A percentile compares a stretch with the other conserved stretches of the same genome.
Evolutionary conservation across 805 yeast species (phyloP).

Genomic region (Pachysolen tannophilus): DNA sequence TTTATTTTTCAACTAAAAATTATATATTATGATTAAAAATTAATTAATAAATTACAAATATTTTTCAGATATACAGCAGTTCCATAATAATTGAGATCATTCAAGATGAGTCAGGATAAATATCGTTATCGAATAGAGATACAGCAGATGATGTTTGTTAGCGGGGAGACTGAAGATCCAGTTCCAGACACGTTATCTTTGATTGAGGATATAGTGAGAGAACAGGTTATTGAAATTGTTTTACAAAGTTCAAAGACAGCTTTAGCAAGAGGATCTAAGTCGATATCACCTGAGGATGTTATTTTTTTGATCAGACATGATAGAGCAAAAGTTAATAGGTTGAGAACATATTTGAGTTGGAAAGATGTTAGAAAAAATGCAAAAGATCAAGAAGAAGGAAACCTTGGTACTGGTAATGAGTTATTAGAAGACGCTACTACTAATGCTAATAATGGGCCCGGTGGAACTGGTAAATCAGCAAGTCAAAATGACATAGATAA

Average conservation of each 20-base stretch:
- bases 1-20: too few relatives aligned
- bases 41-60: too few relatives aligned
- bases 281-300: conserved; percentile 87
- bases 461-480: conserved; percentile 24
- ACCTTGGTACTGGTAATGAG: conserved; percentile 25
- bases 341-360: conserved; percentile 91
- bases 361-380: conserved; percentile 87
- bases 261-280: conserved; percentile 67
- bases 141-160: conserved; percentile 98
- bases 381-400: conserved; percentile 51
- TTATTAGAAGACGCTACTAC: conserved; percentile 21
- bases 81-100: too few relatives aligned
- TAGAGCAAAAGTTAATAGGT: conserved; percentile 84
- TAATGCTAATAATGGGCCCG: conserved; percentile 1
- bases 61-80: too few relatives aligned
- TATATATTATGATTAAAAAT: too few relatives aligned
- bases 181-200: conserved; percentile 87
- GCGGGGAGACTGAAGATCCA: conserved; percentile 92
- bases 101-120: conserved; percentile 22
- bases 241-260: conserved; percentile 76
- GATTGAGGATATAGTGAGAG: conserved; percentile 90
- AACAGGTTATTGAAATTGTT: conserved; percentile 83
- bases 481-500: conserved; percentile 35
- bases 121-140: conserved; percentile 85
- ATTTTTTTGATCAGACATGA: conserved; percentile 90